Evolutionary conservation across 495 filamentous ascomycete species (phyloP), one percentile per base, ranked within the genome.

Genomic region (Tuber magnatum): DNA sequence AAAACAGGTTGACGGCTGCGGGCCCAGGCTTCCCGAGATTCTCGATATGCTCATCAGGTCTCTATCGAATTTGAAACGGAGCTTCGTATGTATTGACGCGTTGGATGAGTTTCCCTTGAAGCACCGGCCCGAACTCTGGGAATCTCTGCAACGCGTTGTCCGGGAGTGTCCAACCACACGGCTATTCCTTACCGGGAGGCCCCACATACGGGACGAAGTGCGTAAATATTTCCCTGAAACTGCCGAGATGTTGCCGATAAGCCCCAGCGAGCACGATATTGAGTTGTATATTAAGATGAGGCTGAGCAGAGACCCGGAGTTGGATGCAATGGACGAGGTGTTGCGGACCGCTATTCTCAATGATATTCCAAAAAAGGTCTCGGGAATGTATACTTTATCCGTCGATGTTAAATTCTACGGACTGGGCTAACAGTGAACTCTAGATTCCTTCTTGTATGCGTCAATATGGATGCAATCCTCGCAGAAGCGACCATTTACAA

Each of bases 181-280:
- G n/a, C 51, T 61, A 61, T 61, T 61, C n/a, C n/a, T 61, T 32
- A 61, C 51, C n/a, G 51, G 51, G 32, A 61, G 51, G 51, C n/a
- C n/a, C 16, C n/a, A 16, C 9, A 61, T 61, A 28, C 12, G n/a
- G 0, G 9, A 9, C 0, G 51, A 61, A 10, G 51, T 61, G 51
- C n/a, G 10, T n/a, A 4, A 3, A 0, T 61, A 9, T 28, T 28
- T 61, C 10, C 51, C 24, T 8, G 0, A 28, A 28, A 8, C n/a
- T 12, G 24, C 24, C 8, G 24, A n/a, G 8, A 56, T 56, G 48
- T 7, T 56, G n/a, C 0, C 48, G 0, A 9, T 56, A 56, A n/a
- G 12, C 9, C 22, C 48, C 2, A 28, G n/a, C n/a, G n/a, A n/a
- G n/a, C n/a, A n/a, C n/a, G n/a, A n/a, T n/a, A n/a, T n/a, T n/a